Evolutionary conservation across 208 protist species (phyloP).

Genomic region (Jaenimonas drosophilae): DNA sequence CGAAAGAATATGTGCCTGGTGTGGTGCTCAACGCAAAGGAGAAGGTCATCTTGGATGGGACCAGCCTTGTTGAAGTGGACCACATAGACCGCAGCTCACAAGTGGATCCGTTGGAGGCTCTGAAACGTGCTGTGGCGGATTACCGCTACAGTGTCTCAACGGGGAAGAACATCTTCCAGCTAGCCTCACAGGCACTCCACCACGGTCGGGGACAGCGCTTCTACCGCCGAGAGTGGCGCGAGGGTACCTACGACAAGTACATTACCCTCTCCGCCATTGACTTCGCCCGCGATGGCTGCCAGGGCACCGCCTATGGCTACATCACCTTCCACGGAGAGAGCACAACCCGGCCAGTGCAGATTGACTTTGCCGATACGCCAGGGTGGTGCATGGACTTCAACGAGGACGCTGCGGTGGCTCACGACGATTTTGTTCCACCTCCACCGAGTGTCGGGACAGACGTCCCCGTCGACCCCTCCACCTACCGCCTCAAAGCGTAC

Average conservation of each 20-base stretch:
- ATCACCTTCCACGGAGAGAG: slow-evolving; percentile 85
- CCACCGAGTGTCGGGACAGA: slow-evolving; percentile 83
- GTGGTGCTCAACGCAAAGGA: slow-evolving; percentile 76
- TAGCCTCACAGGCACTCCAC: slow-evolving; percentile 53
- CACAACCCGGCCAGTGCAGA: slow-evolving; percentile 62
- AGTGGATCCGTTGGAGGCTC: slow-evolving; percentile 74
- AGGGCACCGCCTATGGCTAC: slow-evolving; percentile 79
- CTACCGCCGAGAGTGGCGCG: slow-evolving; percentile 80
- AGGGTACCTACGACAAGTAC: slow-evolving; percentile 86
- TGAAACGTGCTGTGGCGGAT: slow-evolving; percentile 63
- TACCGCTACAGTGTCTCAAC: slow-evolving; percentile 81
- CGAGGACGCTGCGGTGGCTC: slow-evolving; percentile 38
- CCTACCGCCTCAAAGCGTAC: slow-evolving; percentile 72
- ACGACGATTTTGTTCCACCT: slow-evolving; percentile 50
- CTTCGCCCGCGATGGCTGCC: slow-evolving; percentile 61
- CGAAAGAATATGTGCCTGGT: slow-evolving; percentile 71
- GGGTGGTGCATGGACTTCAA: slow-evolving; percentile 72
- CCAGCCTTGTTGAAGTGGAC: slow-evolving; percentile 66
- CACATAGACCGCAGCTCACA: slow-evolving; percentile 68
- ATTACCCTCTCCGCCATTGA: slow-evolving; percentile 75
- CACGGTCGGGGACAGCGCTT: slow-evolving; percentile 71
- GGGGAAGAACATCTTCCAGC: slow-evolving; percentile 79
- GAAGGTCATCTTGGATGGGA: slow-evolving; percentile 73
- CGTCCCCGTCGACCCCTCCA: slow-evolving; percentile 54
- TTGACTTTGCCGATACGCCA: slow-evolving; percentile 60